Conservation (phyloP, 306 rosid species). For the Calophaca sinica region DNA sequence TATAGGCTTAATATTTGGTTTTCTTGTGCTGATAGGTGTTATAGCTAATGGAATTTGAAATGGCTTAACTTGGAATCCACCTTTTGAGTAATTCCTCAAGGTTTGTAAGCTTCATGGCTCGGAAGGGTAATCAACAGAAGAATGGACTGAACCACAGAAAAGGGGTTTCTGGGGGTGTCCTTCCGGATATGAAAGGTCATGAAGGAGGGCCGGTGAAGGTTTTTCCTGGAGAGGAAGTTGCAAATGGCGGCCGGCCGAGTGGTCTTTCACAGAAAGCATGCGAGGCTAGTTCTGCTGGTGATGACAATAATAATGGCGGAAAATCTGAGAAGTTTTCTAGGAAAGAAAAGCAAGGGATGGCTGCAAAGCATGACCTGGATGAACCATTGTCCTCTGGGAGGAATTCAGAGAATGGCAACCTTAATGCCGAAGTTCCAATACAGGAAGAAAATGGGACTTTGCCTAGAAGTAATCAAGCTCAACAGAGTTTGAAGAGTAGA, state of each 20-base stretch:
- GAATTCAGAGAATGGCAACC: slow-evolving; percentile 52
- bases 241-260: slow-evolving; percentile 50
- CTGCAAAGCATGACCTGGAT: slow-evolving; percentile 44
- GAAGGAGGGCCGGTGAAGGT: slow-evolving; percentile 62
- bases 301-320: slow-evolving; percentile 48
- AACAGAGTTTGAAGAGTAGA: slow-evolving; percentile 53
- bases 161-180: slow-evolving; percentile 59
- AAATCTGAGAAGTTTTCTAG: slow-evolving; percentile 47
- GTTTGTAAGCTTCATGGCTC: slow-evolving; percentile 65
- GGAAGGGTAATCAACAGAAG: slow-evolving; percentile 93
- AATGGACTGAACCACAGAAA: slow-evolving; percentile 70
- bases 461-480: slow-evolving; percentile 51
- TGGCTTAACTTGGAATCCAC: slow-evolving; percentile 41
- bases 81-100: slow-evolving; percentile 35
- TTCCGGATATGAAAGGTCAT: slow-evolving; percentile 56
- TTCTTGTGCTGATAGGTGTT: slow-evolving; percentile 37
- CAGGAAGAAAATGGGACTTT: slow-evolving; percentile 54
- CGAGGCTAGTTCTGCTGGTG: slow-evolving; percentile 52
- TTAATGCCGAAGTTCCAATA: slow-evolving; percentile 51
- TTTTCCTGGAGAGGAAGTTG: slow-evolving; percentile 68
- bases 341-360: slow-evolving; percentile 71
- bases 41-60: slow-evolving; percentile 42
- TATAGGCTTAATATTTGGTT: slow-evolving; percentile 6
- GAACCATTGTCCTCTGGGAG: slow-evolving; percentile 49
- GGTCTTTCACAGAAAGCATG: slow-evolving; percentile 48